Percentiles rank a stretch among this genome's conserved stretches.
phyloP scores from a whole-genome alignment of 2,329 filamentous ascomycete species.

The Colletotrichum spinosum region DNA sequence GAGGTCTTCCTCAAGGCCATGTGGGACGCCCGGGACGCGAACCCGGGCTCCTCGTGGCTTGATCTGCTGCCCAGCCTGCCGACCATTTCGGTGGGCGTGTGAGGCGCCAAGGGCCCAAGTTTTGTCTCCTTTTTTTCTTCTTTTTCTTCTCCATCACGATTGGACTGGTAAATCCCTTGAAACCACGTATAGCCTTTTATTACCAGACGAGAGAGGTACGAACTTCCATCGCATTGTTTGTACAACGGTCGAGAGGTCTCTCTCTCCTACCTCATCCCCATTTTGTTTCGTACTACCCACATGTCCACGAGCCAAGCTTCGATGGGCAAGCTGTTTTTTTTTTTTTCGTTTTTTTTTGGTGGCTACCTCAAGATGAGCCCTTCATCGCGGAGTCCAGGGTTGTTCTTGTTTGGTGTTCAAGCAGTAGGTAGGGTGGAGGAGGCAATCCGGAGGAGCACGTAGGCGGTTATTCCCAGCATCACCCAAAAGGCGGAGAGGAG shows the following conservation, averaged over 20 bases:
- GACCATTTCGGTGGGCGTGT: slow-evolving; percentile 29
- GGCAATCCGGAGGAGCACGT: too few species aligned
- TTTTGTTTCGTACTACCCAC: background rate
- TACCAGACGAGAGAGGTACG: background rate
- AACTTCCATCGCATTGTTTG: slow-evolving; percentile 22
- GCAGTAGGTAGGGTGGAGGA: too few species aligned
- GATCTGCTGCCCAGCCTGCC: slow-evolving; percentile 23
- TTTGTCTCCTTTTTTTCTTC: background rate
- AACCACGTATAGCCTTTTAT: background rate
- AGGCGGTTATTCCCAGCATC: too few species aligned
- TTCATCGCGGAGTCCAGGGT: too few species aligned
- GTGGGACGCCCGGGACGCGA: slow-evolving; percentile 24
- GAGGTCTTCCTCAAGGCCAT: slow-evolving; percentile 17
- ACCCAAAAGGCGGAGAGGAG: too few species aligned
- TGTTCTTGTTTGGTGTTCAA: too few species aligned
- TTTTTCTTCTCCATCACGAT: background rate
- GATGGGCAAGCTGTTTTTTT: background rate
- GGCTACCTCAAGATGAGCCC: too few species aligned
- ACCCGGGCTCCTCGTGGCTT: slow-evolving; percentile 30
- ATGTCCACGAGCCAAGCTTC: background rate
- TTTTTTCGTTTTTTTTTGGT: too few species aligned
- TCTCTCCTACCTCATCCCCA: background rate
- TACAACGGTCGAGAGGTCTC: slow-evolving; percentile 5
- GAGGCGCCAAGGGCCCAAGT: too few species aligned
- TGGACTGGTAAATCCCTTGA: background rate